These are phyloP conservation scores for Botrytis fragariae DNA, from an alignment of 2,329 filamentous ascomycete species.

Conservation along the genomic window DNA sequence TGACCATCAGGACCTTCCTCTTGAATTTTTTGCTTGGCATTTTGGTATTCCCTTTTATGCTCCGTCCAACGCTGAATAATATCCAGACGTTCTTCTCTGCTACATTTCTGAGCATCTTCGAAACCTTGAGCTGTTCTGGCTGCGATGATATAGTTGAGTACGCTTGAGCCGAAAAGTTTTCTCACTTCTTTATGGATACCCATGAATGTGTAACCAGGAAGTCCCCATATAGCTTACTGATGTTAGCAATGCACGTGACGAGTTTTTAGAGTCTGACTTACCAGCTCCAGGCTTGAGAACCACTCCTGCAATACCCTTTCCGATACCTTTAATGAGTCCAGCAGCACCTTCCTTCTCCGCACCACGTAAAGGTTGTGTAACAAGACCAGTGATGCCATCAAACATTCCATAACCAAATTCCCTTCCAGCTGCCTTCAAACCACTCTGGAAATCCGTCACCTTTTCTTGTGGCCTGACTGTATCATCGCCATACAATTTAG, in stretches of 20 bases:
- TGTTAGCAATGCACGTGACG: conserved; percentile 15
- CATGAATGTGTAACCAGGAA: conserved; percentile 81
- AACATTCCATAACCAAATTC: conserved; percentile 76
- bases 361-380: conserved; percentile 73
- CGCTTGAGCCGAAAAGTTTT: conserved; percentile 66
- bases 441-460: conserved; percentile 73
- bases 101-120: conserved; percentile 57
- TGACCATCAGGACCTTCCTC: conserved; percentile 35
- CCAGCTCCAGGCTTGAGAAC: conserved; percentile 80
- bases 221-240: conserved; percentile 56
- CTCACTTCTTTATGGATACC: conserved; percentile 76
- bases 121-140: conserved; percentile 74
- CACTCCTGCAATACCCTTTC: conserved; percentile 78
- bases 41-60: conserved; percentile 39
- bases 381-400: conserved; percentile 76
- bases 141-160: conserved; percentile 76
- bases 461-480: conserved; percentile 76
- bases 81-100: conserved; percentile 58
- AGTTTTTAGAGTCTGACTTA: conserved; percentile 40
- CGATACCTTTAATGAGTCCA: conserved; percentile 75
- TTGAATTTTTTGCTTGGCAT: conserved; percentile 41
- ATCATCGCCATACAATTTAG: conserved; percentile 79
- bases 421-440: conserved; percentile 73
- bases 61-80: conserved; percentile 57
- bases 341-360: conserved; percentile 61